Evolutionary conservation across 257 asterid species (phyloP).

Genomic region (Nicotiana attenuata): DNA sequence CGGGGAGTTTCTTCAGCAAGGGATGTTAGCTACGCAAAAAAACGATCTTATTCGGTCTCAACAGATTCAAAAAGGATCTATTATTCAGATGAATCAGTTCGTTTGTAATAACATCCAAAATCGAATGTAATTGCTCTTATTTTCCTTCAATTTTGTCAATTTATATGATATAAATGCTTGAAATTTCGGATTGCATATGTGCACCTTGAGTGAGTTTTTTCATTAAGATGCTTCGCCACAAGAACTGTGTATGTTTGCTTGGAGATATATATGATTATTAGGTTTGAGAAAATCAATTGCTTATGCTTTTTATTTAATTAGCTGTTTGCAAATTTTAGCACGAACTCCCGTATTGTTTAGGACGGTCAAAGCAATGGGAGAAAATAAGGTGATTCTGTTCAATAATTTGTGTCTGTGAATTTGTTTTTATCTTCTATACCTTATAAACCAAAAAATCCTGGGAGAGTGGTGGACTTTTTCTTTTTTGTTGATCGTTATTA

Average conservation of each 20-base stretch:
- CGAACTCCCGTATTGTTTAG: too few relatives aligned
- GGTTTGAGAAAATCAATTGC: neutral
- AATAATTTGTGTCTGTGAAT: neutral
- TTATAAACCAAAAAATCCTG: neutral
- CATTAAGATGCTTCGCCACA: neutral
- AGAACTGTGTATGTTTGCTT: neutral
- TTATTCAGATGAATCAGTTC: slow-evolving; percentile 55
- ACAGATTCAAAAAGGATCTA: slow-evolving; percentile 57
- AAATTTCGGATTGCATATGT: neutral
- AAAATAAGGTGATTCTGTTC: neutral
- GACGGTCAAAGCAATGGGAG: too few relatives aligned
- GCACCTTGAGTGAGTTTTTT: neutral
- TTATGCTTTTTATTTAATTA: neutral
- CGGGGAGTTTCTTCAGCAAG: slow-evolving; percentile 57
- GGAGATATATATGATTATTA: too few relatives aligned
- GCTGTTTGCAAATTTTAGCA: neutral
- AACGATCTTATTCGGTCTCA: slow-evolving; percentile 54
- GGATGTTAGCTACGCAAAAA: slow-evolving; percentile 81
- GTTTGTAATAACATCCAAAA: slow-evolving; percentile 56
- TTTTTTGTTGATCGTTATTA: neutral
- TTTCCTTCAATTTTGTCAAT: neutral
- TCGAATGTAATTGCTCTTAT: slow-evolving; percentile 43
- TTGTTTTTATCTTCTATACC: neutral
- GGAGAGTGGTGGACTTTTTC: neutral
- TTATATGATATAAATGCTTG: neutral